Percentiles rank a stretch among this genome's conserved stretches.
phyloP scores from a whole-genome alignment of 2,329 filamentous ascomycete species.

The Bipolaris zeicola region DNA sequence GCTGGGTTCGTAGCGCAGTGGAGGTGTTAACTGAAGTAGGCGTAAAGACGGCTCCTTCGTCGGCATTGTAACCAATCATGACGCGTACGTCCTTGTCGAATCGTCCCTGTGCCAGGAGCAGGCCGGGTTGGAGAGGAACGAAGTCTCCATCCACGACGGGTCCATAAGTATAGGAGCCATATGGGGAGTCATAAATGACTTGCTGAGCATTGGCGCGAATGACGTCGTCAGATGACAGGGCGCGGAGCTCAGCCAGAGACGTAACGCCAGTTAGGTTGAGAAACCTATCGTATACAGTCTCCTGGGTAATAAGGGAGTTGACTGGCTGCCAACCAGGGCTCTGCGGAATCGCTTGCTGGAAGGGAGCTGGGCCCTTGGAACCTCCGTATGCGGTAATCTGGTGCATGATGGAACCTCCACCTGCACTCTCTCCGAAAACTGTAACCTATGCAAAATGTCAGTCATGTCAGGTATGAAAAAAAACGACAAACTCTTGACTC shows the following conservation, averaged over 20 bases:
- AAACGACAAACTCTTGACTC: background rate
- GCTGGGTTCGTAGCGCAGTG: constrained; percentile 30
- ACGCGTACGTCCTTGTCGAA: constrained; percentile 45
- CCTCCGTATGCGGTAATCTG: constrained; percentile 51
- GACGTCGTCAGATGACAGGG: constrained; percentile 37
- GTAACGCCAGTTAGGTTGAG: constrained; percentile 42
- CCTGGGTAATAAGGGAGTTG: constrained; percentile 33
- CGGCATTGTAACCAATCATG: constrained; percentile 51
- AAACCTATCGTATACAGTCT: constrained; percentile 38
- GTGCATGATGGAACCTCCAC: constrained; percentile 48
- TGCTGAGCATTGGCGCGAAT: constrained; percentile 45
- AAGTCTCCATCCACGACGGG: constrained; percentile 45
- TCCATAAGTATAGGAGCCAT: constrained; percentile 43
- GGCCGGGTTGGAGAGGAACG: constrained; percentile 38
- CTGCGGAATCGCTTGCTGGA: constrained; percentile 47
- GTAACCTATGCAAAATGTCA: constrained; percentile 24
- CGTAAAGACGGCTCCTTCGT: constrained; percentile 55
- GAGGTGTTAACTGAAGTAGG: constrained; percentile 45
- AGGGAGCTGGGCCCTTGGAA: constrained; percentile 45
- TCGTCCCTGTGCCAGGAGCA: constrained; percentile 45
- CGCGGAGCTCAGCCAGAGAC: constrained; percentile 42
- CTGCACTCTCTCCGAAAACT: constrained; percentile 47
- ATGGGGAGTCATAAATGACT: constrained; percentile 38
- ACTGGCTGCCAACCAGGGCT: constrained; percentile 49
- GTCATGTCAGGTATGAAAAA: background rate